Conservation (phyloP, 2,329 filamentous ascomycete species). For the Drechslerella dactyloides region DNA sequence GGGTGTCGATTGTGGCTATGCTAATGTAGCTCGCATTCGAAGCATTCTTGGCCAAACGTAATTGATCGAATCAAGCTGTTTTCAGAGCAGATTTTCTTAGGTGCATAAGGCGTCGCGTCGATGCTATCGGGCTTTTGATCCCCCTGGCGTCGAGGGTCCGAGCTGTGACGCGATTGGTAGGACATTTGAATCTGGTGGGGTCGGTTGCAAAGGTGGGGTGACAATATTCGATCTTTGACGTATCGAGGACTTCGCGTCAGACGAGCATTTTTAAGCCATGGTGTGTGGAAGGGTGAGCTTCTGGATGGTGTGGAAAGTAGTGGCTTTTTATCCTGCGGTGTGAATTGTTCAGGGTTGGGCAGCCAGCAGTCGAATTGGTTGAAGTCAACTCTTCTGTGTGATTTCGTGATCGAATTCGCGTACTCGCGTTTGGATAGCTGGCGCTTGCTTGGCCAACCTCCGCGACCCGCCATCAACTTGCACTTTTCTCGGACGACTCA, state of each 20-base stretch:
- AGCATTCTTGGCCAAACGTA: too few species aligned
- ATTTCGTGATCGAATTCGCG: too few species aligned
- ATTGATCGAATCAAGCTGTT: background rate
- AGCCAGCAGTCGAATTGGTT: too few species aligned
- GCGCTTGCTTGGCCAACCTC: too few species aligned
- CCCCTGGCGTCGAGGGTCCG: constrained; percentile 3
- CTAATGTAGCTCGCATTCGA: background rate
- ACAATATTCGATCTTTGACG: background rate
- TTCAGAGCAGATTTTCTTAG: background rate
- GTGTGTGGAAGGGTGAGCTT: background rate
- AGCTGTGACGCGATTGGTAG: background rate
- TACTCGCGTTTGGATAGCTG: too few species aligned
- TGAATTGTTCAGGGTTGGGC: too few species aligned
- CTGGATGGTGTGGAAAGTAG: too few species aligned
- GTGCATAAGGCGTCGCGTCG: background rate
- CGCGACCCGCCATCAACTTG: too few species aligned
- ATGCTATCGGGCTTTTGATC: background rate
- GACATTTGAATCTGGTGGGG: background rate
- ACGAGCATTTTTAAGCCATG: background rate
- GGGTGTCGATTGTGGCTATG: constrained; percentile 6
- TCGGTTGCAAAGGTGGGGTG: background rate
- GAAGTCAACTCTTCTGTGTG: too few species aligned
- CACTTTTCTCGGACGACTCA: background rate
- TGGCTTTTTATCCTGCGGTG: too few species aligned
- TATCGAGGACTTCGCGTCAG: constrained; percentile 2